Base-by-base conservation (phyloP, 208 protist species). In the Wallacemonas sp. region DNA sequence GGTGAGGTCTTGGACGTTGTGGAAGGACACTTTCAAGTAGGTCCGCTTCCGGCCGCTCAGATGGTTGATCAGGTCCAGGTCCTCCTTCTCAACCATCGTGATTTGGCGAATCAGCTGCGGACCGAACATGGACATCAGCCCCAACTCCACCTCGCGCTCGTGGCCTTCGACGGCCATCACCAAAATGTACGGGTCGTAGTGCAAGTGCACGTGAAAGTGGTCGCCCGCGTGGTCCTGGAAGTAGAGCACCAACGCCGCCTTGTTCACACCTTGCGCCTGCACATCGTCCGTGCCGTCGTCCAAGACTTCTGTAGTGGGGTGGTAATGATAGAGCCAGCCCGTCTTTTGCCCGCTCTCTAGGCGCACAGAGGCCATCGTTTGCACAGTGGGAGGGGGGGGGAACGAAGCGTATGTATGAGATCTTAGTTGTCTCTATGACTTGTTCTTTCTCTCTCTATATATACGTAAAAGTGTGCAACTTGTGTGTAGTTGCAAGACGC, bases 11-110 rank as follows among this genome's bases (percentile, higher is more conserved):
- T 92, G 72, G 52, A 98, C 90, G 65, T 98, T 99, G 30, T 65
- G 52, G 76, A 99, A 99, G 1, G 58, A 64, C 11, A 99, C 74
- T 71, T 99, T 99, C 3, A 99, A 44, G 68, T 95, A 98, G 16
- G 81, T 57, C 14, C 87, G 86, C 64, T 88, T 92, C 3, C 98
- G 66, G 0, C 98, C 98, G 38, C 96, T 92, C 17, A 99, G 78
- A 77, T 99, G 98, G 68, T 99, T 99, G 11, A 87, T 68, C 26
- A 99, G 68, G 63, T 98, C 96, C 0, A 99, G 72, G 65, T 99
- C 98, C 49, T 99, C 97, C 62, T 98, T 98, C 21, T 98, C 88
- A 0, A 98, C 61, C 0, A 68, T 36, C 8, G 88, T 76, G 23
- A 99, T 89, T 19, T 83, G 70, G 27, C 80, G 62, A 34, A 99